A percentile compares a stretch with the other conserved stretches of the same genome.
These are phyloP conservation scores for Sphenostylis stenocarpa DNA, from an alignment of 306 rosid genomes.

Conservation along the genomic window DNA sequence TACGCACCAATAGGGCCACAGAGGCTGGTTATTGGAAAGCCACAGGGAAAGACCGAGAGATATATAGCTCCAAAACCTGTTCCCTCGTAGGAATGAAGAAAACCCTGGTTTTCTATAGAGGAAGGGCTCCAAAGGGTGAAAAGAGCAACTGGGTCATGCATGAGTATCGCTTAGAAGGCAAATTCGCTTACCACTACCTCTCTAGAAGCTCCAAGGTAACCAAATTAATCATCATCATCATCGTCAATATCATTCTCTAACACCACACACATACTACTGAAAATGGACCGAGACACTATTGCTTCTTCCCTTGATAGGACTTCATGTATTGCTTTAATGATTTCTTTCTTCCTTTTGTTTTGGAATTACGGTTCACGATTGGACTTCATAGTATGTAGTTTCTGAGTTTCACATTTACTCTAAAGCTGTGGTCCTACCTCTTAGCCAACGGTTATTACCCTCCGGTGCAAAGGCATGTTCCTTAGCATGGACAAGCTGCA, in stretches of 20 bases:
- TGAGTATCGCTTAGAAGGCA: constrained; percentile 89
- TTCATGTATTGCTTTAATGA: background rate
- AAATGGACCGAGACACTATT: too few relatives aligned
- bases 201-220: constrained; percentile 64
- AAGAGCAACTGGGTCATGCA: constrained; percentile 94
- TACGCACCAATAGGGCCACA: constrained; percentile 78
- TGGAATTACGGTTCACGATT: constrained; percentile 5
- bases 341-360: background rate
- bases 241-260: background rate
- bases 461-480: background rate
- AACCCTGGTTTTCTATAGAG: constrained; percentile 78
- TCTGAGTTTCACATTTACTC: background rate
- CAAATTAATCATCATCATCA: background rate
- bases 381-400: background rate
- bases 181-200: constrained; percentile 76
- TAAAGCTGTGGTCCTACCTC: background rate
- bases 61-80: constrained; percentile 63
- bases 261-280: background rate
- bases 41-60: constrained; percentile 84
- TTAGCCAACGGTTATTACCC: background rate
- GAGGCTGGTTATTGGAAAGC: constrained; percentile 97
- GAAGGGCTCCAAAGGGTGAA: constrained; percentile 88
- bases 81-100: constrained; percentile 87
- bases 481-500: constrained; percentile 21
- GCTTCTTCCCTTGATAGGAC: background rate